Conservation (phyloP, 768 basidiomycete genomes). For the Scleroderma bovista region DNA sequence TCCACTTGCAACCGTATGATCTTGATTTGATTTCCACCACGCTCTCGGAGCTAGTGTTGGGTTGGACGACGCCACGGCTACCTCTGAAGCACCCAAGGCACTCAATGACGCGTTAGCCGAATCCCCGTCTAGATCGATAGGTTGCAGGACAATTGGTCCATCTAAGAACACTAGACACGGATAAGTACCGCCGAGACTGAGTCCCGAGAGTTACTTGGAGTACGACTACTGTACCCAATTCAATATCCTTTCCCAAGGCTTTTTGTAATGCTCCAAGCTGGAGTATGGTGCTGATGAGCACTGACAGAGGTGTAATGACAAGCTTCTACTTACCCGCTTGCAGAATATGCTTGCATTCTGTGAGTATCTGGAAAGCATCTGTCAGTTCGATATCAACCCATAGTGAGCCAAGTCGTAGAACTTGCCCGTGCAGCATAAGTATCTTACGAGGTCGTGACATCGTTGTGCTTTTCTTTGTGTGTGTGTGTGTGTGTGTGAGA, state of each 20-base stretch:
- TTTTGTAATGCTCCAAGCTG: slow-evolving; percentile 73
- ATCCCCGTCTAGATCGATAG: slow-evolving; percentile 49
- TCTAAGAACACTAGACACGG: slow-evolving; percentile 61
- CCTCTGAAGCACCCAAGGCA: slow-evolving; percentile 38
- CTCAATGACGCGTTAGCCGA: slow-evolving; percentile 12
- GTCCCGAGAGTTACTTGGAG: no score
- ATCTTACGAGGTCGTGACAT: slow-evolving; percentile 30
- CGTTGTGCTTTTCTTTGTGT: no score
- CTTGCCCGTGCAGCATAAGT: slow-evolving; percentile 44
- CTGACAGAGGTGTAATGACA: background rate
- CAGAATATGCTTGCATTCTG: slow-evolving; percentile 69
- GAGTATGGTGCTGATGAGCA: background rate
- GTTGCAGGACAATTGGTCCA: slow-evolving; percentile 61
- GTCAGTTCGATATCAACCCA: background rate
- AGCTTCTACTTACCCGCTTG: slow-evolving; percentile 57
- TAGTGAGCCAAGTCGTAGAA: slow-evolving; percentile 1
- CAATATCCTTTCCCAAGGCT: slow-evolving; percentile 56
- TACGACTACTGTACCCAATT: slow-evolving; percentile 45
- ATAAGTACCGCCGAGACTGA: no score
- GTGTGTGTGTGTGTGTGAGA: no score
- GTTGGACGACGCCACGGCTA: slow-evolving; percentile 32
- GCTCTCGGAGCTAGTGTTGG: slow-evolving; percentile 54
- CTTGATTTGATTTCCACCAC: slow-evolving; percentile 64
- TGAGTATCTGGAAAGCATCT: slow-evolving; percentile 46
- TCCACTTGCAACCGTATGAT: slow-evolving; percentile 47